These are phyloP conservation scores for Tolypocladium amazonense DNA, from an alignment of 2,329 filamentous ascomycete species.

Conservation along the genomic window DNA sequence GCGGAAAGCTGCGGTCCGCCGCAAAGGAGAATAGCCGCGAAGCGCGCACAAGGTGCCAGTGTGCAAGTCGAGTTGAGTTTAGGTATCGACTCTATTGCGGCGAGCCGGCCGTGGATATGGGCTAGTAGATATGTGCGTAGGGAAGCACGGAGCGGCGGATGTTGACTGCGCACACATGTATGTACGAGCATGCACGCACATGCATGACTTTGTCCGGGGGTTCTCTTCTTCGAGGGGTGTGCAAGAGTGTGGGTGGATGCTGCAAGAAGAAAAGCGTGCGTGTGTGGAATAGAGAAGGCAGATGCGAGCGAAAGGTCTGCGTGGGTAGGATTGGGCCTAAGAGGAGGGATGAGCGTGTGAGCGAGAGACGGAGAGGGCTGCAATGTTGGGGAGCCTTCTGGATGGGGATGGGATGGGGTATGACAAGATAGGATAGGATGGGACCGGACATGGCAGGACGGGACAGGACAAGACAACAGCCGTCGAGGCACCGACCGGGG, in stretches of 20 bases:
- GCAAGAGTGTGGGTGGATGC: background rate
- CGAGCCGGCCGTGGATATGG: constrained; percentile 1
- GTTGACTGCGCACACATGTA: constrained; percentile 2
- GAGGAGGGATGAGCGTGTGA: background rate
- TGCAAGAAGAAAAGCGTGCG: background rate
- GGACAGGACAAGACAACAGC: background rate
- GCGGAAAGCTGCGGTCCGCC: background rate
- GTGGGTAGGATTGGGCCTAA: constrained; percentile 9
- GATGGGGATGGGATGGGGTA: background rate
- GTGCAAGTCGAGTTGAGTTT: background rate
- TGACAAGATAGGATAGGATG: constrained; percentile 1
- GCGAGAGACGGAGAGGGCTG: background rate
- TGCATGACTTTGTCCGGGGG: constrained; percentile 2
- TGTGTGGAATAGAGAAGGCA: background rate
- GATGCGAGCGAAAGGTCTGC: background rate
- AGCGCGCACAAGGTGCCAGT: background rate
- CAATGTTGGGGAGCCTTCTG: background rate
- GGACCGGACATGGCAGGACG: background rate
- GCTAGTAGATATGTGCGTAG: constrained; percentile 2
- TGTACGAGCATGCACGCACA: constrained; percentile 1
- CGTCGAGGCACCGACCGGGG: background rate
- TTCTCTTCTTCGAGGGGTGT: background rate
- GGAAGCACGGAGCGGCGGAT: constrained; percentile 1
- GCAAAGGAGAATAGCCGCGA: background rate
- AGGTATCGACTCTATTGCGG: background rate